Base-by-base conservation (phyloP, 2,329 filamentous ascomycete genomes). In the Ophiostoma sp. region DNA sequence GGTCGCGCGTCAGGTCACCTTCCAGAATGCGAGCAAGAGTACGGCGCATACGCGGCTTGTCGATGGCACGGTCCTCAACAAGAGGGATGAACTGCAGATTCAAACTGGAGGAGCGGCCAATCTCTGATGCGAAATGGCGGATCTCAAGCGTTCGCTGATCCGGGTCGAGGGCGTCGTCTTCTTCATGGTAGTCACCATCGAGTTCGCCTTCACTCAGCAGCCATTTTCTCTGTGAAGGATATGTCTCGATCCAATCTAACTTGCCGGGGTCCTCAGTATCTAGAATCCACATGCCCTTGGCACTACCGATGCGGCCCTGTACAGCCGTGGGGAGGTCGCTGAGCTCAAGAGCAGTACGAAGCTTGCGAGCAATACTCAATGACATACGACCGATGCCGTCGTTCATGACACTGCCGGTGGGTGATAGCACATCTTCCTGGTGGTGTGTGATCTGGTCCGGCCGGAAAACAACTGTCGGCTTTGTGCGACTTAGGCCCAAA, bases 281-380 rank as follows among this genome's bases (percentile, higher is more conserved):
- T 5, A 89, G 76, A 64, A 89, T 82, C 90, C 90, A 93, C 72
- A 93, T 81, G 0, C 91, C 91, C 75, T 94, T 94, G 0, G 89
- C 89, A 18, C 88, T 85, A 9, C 86, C 89, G 47, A 93, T 84
- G 0, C 91, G 84, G 1, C 81, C 90, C 75, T 94, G 91, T 63
- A 89, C 87, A 0, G 83, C 87, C 45, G 85, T 84, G 0, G 89
- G 89, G 0, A 85, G 75, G n/a, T 84, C 80, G 0, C 75, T 72
- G 0, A 89, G 76, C 0, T 82, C 83, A 8, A 90, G 79, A 0
- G 71, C 70, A 0, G 80, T 74, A 40, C 83, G 81, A 5, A 92
- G 80, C 58, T 79, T 78, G 1, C 77, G 75, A 0, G 85, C 87
- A 2, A 90, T 82, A 1, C 79, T 82, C 4, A 80, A 78, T 0